Evolutionary conservation across 2,329 filamentous ascomycete species (phyloP).

Genomic region (Aureobasidium sp.): DNA sequence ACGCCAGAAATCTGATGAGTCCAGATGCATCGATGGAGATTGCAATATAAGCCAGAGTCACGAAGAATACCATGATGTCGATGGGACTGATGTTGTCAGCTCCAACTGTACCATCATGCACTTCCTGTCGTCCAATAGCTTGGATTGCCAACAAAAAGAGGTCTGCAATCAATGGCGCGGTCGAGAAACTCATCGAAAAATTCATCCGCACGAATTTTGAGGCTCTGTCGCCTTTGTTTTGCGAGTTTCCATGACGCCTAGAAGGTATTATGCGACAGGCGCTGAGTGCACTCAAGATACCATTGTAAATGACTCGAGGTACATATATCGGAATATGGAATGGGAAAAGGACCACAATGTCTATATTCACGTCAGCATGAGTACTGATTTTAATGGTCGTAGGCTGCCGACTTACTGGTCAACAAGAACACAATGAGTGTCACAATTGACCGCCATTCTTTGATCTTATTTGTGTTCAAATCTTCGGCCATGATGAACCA

Average conservation of each 20-base stretch:
- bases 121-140: slow-evolving; percentile 72
- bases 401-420: slow-evolving; percentile 64
- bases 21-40: slow-evolving; percentile 82
- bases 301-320: slow-evolving; percentile 57
- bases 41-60: slow-evolving; percentile 79
- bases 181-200: slow-evolving; percentile 76
- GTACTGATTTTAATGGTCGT: background rate
- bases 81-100: slow-evolving; percentile 72
- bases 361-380: slow-evolving; percentile 43
- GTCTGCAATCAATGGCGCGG: slow-evolving; percentile 74
- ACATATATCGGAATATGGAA: slow-evolving; percentile 71
- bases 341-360: slow-evolving; percentile 74
- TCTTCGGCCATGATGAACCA: slow-evolving; percentile 34
- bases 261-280: slow-evolving; percentile 60
- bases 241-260: slow-evolving; percentile 31
- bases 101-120: slow-evolving; percentile 73
- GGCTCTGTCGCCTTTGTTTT: slow-evolving; percentile 28
- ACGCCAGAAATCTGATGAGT: slow-evolving; percentile 74
- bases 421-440: slow-evolving; percentile 74
- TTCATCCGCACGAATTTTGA: slow-evolving; percentile 55
- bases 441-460: slow-evolving; percentile 73
- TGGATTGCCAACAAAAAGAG: slow-evolving; percentile 75
- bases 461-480: slow-evolving; percentile 63
- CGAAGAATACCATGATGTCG: slow-evolving; percentile 80
- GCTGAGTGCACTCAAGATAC: slow-evolving; percentile 49